Evolutionary conservation across 805 yeast genomes (phyloP), one percentile per base, ranked within the genome.

Genomic region (Trichomonascus vanleenenianus): DNA sequence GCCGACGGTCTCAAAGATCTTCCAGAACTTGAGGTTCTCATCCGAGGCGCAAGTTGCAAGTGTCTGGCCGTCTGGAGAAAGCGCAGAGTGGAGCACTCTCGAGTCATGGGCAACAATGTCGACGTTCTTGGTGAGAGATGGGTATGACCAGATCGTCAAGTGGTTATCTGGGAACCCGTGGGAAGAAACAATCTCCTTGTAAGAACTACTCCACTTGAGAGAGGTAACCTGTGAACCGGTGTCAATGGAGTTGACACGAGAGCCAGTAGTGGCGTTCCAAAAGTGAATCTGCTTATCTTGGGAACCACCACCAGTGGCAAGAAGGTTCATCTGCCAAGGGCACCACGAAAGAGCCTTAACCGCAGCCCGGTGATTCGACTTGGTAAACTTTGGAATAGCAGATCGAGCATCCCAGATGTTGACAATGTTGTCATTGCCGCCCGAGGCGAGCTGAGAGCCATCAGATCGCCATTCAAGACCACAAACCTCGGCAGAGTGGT

Each of bases 251-350:
- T 88, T 86, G 31, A 85, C 78, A 50, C 95, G 70, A 1, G 89
- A 78, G 1, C 97, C 98, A 0, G 94, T 85, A 15, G 85, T 77
- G 2, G 96, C 79, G 64, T 93, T 93, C 97, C 97, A 93, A 65
- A 93, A 86, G 65, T 91, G 91, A 48, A 91, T 85, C 40, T 81
- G 76, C 60, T 80, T 83, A 65, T 93, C 97, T 30, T 85, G 76
- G 10, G 95, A 83, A 12, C 98, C 98, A 43, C 98, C 98, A 5
- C 97, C 98, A 2, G 96, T 83, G n/a, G 97, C 97, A 43, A 91
- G 71, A 44, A 89, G 65, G 49, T 84, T 82, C 27, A 68, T 68
- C 55, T 86, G 91, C 61, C 83, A 83, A 1, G 97, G 97, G 60
- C 95, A 84, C 96, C 97, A 91, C 7, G 91, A 80, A 41, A 93